A percentile compares a stretch with the other conserved stretches of the same genome.
Evolutionary conservation across 2,329 filamentous ascomycete species (phyloP).

Genomic region (Stylonectria norvegica): DNA sequence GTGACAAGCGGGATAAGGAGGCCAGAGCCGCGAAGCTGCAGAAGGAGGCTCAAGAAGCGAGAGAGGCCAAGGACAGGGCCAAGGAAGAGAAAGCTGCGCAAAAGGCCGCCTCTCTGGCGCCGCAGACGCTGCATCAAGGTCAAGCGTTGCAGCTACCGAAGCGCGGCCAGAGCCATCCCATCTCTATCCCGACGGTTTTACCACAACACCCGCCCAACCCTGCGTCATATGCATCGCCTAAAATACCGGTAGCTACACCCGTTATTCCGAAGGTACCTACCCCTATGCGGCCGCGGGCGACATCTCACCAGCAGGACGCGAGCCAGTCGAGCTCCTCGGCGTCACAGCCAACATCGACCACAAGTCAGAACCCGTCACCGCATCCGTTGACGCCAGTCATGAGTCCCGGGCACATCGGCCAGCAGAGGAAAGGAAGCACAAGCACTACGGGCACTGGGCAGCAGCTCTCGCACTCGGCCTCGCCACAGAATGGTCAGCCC

Average conservation of each 20-base stretch:
- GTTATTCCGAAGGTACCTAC: constrained; percentile 78
- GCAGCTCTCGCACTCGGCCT: constrained; percentile 46
- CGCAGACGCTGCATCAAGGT: constrained; percentile 35
- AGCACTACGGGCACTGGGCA: constrained; percentile 27
- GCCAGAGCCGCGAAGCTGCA: constrained; percentile 55
- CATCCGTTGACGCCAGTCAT: constrained; percentile 60
- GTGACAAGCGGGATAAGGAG: constrained; percentile 60
- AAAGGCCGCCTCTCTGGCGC: constrained; percentile 39
- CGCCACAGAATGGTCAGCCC: constrained; percentile 47
- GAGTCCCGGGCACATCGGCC: constrained; percentile 61
- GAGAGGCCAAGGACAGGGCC: constrained; percentile 58
- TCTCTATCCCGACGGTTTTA: constrained; percentile 49
- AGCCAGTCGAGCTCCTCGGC: constrained; percentile 67
- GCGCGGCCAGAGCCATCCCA: constrained; percentile 35
- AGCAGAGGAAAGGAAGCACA: constrained; percentile 61
- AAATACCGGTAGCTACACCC: constrained; percentile 74
- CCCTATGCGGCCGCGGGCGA: constrained; percentile 70
- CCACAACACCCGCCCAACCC: constrained; percentile 59
- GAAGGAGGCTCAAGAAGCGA: constrained; percentile 51
- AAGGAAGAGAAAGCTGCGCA: constrained; percentile 56
- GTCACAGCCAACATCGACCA: constrained; percentile 56
- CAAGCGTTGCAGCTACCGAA: constrained; percentile 37
- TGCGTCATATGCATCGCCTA: constrained; percentile 69
- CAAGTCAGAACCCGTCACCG: constrained; percentile 57
- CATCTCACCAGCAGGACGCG: constrained; percentile 77